Base-by-base conservation (phyloP, 306 rosid genomes). In the Sicyos baderoa region DNA sequence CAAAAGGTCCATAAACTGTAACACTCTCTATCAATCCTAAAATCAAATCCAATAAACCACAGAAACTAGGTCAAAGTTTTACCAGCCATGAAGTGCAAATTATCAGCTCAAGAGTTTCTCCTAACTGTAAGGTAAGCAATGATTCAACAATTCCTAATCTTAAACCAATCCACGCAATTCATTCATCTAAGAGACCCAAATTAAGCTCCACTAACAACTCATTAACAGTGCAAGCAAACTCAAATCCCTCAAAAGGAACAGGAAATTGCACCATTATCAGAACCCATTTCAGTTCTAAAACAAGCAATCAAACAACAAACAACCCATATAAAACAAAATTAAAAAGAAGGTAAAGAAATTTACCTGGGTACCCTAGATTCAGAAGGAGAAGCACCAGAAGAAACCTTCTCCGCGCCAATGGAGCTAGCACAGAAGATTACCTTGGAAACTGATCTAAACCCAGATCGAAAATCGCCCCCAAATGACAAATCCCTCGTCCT, bases 301-400 rank as follows among this genome's bases (percentile, higher is more conserved):
- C 52, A 29, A 42, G 2, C 17, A 22, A 53, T 6, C 52, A 70
- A 77, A 9, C 21, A 77, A 37, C 23, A 49, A 37, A 35, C 23
- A 49, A 54, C 10, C 64, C 49, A 71, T 10, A 44, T 7, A 17
- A 14, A 7, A n/a, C n/a, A n/a, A 19, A 29, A 29, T 29, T 14
- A 37, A 55, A 40, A 42, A 13, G 51, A 72, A 35, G 6, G 18
- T 27, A 48, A 56, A 17, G 80, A 57, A 91, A 82, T n/a, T 18
- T 77, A 90, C 97, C 89, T 84, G 83, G 87, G 86, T 7, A 27
- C 42, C 13, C 75, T 78, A 85, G 90, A 85, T 88, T 88, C 82
- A 64, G 97, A 79, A 76, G 91, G 77, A 58, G 95, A 45, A 11
- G 15, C 49, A 10, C 49, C 49, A 45, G 49, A 45, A 11, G 49